These are phyloP conservation scores for Cystofilobasidium bisporidii DNA, from an alignment of 768 basidiomycete species.

Conservation along the genomic window DNA sequence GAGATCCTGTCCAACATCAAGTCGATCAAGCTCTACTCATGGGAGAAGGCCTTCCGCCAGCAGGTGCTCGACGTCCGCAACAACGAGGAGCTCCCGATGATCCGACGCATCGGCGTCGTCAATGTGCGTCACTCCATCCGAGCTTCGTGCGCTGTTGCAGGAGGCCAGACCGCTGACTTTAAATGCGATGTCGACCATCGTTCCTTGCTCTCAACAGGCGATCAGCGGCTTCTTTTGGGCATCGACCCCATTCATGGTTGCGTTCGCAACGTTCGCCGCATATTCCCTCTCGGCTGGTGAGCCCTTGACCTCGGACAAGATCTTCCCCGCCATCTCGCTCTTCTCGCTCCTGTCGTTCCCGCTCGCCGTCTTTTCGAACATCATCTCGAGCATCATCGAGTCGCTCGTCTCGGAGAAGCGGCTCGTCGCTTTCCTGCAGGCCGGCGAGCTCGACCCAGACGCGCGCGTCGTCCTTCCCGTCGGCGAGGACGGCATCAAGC, in stretches of 20 bases:
- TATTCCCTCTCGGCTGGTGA: conserved; percentile 41
- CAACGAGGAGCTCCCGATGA: conserved; percentile 67
- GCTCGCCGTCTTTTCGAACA: conserved; percentile 40
- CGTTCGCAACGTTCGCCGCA: conserved; percentile 41
- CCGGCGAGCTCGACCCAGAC: conserved; percentile 70
- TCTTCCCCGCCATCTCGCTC: conserved; percentile 89
- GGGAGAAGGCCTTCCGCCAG: conserved; percentile 83
- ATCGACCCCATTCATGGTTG: conserved; percentile 38
- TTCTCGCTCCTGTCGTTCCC: conserved; percentile 80
- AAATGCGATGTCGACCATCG: too few species aligned
- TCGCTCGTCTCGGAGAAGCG: conserved; percentile 74
- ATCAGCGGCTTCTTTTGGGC: conserved; percentile 35
- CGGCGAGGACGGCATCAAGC: neutral
- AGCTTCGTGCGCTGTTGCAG: too few species aligned
- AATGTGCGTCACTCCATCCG: too few species aligned
- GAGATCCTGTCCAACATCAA: conserved; percentile 83
- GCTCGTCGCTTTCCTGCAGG: conserved; percentile 61
- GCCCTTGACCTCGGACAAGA: conserved; percentile 77
- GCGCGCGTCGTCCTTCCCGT: conserved; percentile 48
- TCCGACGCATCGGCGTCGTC: conserved; percentile 69
- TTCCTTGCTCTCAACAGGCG: conserved; percentile 9
- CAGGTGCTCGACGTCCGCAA: conserved; percentile 57
- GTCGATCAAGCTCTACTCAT: conserved; percentile 61
- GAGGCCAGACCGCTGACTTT: neutral
- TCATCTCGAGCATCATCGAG: conserved; percentile 61